Base-by-base conservation (phyloP, 306 rosid species). In the Begonia masoniana region DNA sequence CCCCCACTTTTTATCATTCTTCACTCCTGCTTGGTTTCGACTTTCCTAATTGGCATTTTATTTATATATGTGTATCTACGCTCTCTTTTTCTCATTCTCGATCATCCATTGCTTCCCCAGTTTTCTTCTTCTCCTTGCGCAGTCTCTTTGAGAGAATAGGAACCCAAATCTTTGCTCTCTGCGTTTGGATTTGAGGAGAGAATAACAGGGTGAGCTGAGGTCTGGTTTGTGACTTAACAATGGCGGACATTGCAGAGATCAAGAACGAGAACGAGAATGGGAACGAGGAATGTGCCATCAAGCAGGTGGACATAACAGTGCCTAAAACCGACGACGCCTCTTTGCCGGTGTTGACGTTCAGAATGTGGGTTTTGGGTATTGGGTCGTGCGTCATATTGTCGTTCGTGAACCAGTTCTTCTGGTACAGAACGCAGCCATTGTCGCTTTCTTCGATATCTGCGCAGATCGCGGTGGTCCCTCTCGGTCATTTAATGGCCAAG, bases 391-490 rank as follows among this genome's bases (percentile, higher is more conserved):
- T 78, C 47, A 2, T 78, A 0, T 69, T 88, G 31, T 80, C 97
- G 26, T 88, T 84, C 66, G 93, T 76, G 59, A 88, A 84, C 51
- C 97, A 88, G 58, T 88, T 88, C 77, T 84, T 84, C 15, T 88
- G 95, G 95, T 88, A 88, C 63, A 75, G 97, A 51, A 70, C 75
- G 10, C 74, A 82, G 68, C 97, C 97, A 13, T 53, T 88, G 73
- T 24, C n/a, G 7, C 56, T 84, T 14, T 31, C 77, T 13, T 72
- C 97, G 1, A 74, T 84, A 45, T 71, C 88, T 50, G 95, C 86
- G 8, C 97, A 84, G 70, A 88, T 88, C 69, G 97, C 95, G 42
- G 95, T 88, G 21, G 93, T 88, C 55, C 97, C 97, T 1, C 45
- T 88, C 3, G 97, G 95, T 7, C 95, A 80, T 52, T 69, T 84